Base-by-base conservation (phyloP, 352 stramenopile genomes). In the Globisporangium spiculum region DNA sequence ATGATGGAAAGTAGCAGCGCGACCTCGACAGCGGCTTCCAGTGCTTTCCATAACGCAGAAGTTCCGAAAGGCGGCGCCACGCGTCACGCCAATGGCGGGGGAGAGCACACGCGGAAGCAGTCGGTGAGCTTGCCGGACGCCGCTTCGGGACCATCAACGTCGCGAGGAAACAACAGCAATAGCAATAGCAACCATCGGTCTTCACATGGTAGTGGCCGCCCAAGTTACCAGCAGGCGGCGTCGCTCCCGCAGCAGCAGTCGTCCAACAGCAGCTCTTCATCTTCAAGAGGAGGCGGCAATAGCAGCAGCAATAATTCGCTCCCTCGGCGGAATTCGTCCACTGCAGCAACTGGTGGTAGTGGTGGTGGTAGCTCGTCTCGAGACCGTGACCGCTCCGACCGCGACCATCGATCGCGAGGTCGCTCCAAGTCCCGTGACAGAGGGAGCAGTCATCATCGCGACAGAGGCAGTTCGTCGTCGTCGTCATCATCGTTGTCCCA, bases 271-370 rank as follows among this genome's bases (percentile, higher is more conserved):
- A 52, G 20, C 22, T 62, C 56, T 36, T 65, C 60, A 16, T 48
- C 38, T 46, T 46, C 56, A 32, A 52, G 56, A 24, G 55, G 57
- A 20, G 32, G 66, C 16, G 36, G 58, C 26, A 32, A 22, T 5
- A 65, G 63, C 12, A 44, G 67, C 4, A 66, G 44, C 14, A 65
- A 54, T 9, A 63, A n/a, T 38, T 4, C 68, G 46, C 58, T 86
- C 14, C 77, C 82, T 26, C 79, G 80, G 3, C 82, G 84, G 38
- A 83, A 81, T 59, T 90, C 82, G 46, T 82, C 75, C 24, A 77
- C 74, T 59, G 63, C 77, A 20, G 57, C 72, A 34, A 64, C 72
- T 27, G 30, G 71, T 9, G 34, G 64, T 20, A 59, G 54, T 14
- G 48, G 64, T 44, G 60, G 70, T 9, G 74, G 44, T 20, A 7